Evolutionary conservation across 2,329 filamentous ascomycete species (phyloP).

Genomic region (Mycosphaerella arachidis): DNA sequence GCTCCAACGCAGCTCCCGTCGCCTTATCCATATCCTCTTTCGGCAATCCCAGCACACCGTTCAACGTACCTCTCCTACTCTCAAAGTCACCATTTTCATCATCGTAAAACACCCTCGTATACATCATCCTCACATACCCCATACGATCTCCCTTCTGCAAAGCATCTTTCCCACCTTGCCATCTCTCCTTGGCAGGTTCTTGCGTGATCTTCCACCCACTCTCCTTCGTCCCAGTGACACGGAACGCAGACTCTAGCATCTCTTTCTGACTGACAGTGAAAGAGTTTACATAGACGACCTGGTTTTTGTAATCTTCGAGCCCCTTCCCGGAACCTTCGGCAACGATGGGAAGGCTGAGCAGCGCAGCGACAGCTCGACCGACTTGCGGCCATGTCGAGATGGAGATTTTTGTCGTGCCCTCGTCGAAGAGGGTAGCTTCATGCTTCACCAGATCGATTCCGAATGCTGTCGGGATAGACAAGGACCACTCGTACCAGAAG

Average conservation of each 20-base stretch:
- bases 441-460: conserved; percentile 38
- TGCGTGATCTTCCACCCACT: conserved; percentile 57
- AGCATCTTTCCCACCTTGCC: conserved; percentile 43
- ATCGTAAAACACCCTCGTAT: conserved; percentile 50
- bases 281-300: conserved; percentile 49
- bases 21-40: conserved; percentile 54
- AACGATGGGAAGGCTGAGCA: conserved; percentile 32
- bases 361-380: conserved; percentile 48
- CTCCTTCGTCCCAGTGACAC: conserved; percentile 54
- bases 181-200: conserved; percentile 47
- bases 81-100: conserved; percentile 37
- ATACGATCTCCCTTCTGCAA: conserved; percentile 42
- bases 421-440: conserved; percentile 43
- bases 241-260: conserved; percentile 59
- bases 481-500: conserved; percentile 37
- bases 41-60: conserved; percentile 54
- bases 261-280: conserved; percentile 60
- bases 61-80: conserved; percentile 39
- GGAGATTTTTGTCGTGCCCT: conserved; percentile 54
- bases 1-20: conserved; percentile 37
- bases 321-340: conserved; percentile 3
- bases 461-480: conserved; percentile 26
- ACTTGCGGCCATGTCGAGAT: conserved; percentile 57
- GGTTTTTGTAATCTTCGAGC: conserved; percentile 43
- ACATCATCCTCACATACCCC: conserved; percentile 31